Evolutionary conservation across 306 rosid genomes (phyloP).

Genomic region (Gastrolobium bilobum): DNA sequence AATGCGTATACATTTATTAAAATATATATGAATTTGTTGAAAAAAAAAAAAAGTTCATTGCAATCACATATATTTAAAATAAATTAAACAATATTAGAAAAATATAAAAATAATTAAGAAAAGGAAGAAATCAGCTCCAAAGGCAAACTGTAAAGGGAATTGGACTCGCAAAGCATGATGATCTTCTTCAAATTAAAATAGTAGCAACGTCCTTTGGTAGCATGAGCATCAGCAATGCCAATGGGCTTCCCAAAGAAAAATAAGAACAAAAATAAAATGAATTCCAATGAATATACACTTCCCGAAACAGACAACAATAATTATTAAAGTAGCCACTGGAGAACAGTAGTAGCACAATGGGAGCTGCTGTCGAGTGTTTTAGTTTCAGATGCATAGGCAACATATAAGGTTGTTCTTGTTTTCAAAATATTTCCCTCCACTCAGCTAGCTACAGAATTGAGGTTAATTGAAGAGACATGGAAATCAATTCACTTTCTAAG

Average conservation of each 20-base stretch:
- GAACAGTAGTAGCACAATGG: constrained; percentile 29
- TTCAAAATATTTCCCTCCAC: constrained; percentile 58
- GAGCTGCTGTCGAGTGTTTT: constrained; percentile 4
- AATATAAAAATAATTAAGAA: neutral
- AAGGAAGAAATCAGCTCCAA: neutral
- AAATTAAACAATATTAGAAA: neutral
- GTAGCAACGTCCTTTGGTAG: neutral
- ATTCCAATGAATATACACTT: neutral
- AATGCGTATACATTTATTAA: no score
- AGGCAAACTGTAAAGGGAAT: neutral
- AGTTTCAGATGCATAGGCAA: constrained; percentile 51
- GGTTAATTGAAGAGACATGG: constrained; percentile 58
- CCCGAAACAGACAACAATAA: constrained; percentile 43
- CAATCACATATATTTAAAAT: neutral
- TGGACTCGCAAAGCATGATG: neutral
- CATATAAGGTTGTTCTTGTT: neutral
- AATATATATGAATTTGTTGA: no score
- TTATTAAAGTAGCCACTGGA: constrained; percentile 22
- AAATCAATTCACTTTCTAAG: constrained; percentile 64
- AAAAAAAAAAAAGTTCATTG: neutral
- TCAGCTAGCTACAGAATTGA: neutral
- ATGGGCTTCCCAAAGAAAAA: neutral
- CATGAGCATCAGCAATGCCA: neutral
- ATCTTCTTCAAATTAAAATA: neutral
- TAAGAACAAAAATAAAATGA: neutral